Conservation (phyloP, 495 filamentous ascomycete species). For the Parathielavia appendiculata region DNA sequence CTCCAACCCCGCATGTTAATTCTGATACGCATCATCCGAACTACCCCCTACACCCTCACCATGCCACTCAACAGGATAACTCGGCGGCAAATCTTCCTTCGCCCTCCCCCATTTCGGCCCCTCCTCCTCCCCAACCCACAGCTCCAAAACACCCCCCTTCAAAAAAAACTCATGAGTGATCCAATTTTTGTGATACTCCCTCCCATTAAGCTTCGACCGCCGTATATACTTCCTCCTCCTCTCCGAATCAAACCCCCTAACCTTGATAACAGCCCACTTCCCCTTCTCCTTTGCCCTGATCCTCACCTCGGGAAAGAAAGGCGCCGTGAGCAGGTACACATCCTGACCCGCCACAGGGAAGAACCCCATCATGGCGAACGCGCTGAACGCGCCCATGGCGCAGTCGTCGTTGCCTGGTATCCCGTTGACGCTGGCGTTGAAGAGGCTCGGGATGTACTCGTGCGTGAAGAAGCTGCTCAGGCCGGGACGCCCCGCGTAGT, state of each 20-base stretch:
- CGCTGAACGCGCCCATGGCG: constrained; percentile 68
- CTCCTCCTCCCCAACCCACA: constrained; percentile 58
- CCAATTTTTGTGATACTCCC: constrained; percentile 61
- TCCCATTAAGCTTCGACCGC: constrained; percentile 58
- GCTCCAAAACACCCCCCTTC: constrained; percentile 58
- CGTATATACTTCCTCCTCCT: constrained; percentile 57
- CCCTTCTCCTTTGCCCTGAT: constrained; percentile 34
- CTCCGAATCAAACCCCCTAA: constrained; percentile 55
- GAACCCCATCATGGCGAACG: constrained; percentile 65
- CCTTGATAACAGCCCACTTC: constrained; percentile 54
- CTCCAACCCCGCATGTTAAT: not conserved
- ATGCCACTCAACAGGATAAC: constrained; percentile 27
- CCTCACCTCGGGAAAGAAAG: constrained; percentile 60
- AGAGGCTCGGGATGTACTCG: constrained; percentile 60
- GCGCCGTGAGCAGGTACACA: constrained; percentile 64
- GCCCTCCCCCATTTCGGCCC: constrained; percentile 60
- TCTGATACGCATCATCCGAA: not conserved
- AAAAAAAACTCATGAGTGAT: constrained; percentile 69
- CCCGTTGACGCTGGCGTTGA: constrained; percentile 56
- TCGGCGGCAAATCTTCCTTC: constrained; percentile 62
- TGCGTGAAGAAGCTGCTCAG: constrained; percentile 58
- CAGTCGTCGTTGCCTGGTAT: constrained; percentile 74
- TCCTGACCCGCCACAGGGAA: constrained; percentile 72
- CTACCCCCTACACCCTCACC: not conserved
- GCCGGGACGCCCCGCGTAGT: constrained; percentile 63